A percentile compares a stretch with the other conserved stretches of the same genome.
phyloP scores from a whole-genome alignment of 1,284 basidiomycete genomes.

The Cryptococcus sp. region DNA sequence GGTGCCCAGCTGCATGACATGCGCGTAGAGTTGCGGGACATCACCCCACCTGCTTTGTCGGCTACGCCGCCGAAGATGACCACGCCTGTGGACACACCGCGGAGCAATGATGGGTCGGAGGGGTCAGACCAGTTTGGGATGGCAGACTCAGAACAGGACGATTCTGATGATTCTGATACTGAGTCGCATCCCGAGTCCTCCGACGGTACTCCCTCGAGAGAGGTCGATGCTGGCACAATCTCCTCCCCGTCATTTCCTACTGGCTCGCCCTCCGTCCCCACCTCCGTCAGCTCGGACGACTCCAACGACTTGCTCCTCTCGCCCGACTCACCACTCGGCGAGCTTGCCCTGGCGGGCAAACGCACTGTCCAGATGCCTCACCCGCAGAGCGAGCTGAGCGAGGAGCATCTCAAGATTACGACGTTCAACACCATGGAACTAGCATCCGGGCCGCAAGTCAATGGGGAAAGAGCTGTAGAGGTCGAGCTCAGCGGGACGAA shows the following conservation, averaged over 20 bases:
- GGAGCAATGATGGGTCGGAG: not conserved
- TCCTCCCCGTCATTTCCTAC: not conserved
- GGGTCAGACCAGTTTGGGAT: not conserved
- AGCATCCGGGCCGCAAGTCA: no score
- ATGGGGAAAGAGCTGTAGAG: no score
- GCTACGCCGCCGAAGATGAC: not conserved
- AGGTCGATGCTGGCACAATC: not conserved
- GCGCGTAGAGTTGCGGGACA: not conserved
- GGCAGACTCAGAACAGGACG: not conserved
- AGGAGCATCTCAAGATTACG: no score
- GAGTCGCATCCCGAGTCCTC: not conserved
- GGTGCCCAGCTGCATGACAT: not conserved
- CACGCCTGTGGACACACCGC: not conserved
- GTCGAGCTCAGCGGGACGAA: no score
- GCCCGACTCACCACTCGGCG: conserved; percentile 15
- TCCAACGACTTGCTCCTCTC: conserved; percentile 9
- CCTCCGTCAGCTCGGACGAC: not conserved
- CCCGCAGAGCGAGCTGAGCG: no score
- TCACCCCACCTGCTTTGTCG: not conserved
- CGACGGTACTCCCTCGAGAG: no score
- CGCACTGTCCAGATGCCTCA: no score
- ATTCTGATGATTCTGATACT: not conserved
- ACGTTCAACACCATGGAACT: no score
- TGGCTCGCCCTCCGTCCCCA: not conserved
- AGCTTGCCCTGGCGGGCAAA: conserved; percentile 7